phyloP scores from a whole-genome alignment of 2,329 filamentous ascomycete species.

The Massarina eburnea region DNA sequence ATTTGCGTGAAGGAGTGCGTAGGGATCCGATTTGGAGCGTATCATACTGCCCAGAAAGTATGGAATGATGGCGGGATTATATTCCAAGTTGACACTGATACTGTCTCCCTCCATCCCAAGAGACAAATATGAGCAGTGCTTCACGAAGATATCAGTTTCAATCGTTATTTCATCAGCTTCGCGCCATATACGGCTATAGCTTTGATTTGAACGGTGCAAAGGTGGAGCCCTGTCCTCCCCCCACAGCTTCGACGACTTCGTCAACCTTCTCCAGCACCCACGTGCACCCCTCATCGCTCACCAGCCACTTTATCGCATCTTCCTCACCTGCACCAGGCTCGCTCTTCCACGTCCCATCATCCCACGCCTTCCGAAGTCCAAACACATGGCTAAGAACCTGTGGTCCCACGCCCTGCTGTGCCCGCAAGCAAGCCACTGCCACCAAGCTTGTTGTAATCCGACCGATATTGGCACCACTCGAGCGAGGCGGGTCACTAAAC shows the following conservation, averaged over 20 bases:
- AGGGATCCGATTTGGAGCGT: conserved; percentile 17
- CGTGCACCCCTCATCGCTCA: conserved; percentile 63
- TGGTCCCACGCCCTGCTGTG: conserved; percentile 80
- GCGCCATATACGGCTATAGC: conserved; percentile 11
- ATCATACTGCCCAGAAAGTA: too few species aligned
- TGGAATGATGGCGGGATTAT: too few species aligned
- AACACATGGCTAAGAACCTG: conserved; percentile 83
- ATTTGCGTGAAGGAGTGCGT: conserved; percentile 10
- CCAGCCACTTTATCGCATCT: conserved; percentile 63
- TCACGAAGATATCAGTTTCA: too few species aligned
- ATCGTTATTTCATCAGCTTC: too few species aligned
- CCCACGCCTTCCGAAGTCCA: conserved; percentile 73
- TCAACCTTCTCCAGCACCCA: conserved; percentile 67
- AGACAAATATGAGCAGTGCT: too few species aligned
- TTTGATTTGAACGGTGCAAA: conserved; percentile 35
- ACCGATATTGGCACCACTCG: conserved; percentile 59
- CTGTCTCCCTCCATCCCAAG: too few species aligned
- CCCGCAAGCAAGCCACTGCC: conserved; percentile 71
- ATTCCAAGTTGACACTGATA: too few species aligned
- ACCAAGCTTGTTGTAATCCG: conserved; percentile 72
- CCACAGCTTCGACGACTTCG: conserved; percentile 53
- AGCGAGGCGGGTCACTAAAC: conserved; percentile 66
- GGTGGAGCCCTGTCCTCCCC: conserved; percentile 30
- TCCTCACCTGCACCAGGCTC: conserved; percentile 51
- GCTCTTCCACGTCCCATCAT: conserved; percentile 62